These are phyloP conservation scores for Actinomucor elegans DNA, from an alignment of 371 early-diverging fungal genomes.

Conservation along the genomic window DNA sequence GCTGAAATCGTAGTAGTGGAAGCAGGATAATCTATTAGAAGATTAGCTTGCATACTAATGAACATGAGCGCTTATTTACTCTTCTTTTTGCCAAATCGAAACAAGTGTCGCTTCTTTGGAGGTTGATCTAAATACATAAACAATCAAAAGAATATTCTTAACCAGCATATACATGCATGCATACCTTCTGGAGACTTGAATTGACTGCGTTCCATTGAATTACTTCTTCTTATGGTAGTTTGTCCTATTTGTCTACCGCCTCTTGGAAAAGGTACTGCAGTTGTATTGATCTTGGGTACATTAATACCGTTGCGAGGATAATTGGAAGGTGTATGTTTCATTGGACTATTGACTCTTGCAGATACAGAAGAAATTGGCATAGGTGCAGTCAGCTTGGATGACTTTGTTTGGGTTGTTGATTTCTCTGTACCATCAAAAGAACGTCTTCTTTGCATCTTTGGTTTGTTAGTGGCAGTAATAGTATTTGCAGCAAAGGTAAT, in stretches of 20 bases:
- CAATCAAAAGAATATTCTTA: neutral
- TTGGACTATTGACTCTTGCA: constrained; percentile 23
- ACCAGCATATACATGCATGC: neutral
- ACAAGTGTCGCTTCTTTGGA: constrained; percentile 19
- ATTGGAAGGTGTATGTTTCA: constrained; percentile 1
- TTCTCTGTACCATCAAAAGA: constrained; percentile 30
- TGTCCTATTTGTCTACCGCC: constrained; percentile 39
- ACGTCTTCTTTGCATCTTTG: constrained; percentile 31
- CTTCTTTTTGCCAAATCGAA: constrained; percentile 41
- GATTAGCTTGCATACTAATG: too few species aligned
- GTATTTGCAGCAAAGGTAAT: constrained; percentile 1
- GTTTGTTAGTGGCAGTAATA: constrained; percentile 8
- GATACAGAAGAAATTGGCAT: constrained; percentile 21
- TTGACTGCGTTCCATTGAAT: constrained; percentile 20
- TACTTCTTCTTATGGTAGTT: constrained; percentile 14
- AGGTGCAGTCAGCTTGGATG: constrained; percentile 5
- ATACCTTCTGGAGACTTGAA: constrained; percentile 6
- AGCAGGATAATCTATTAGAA: constrained; percentile 7
- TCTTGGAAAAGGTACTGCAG: constrained; percentile 37
- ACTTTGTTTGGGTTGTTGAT: too few species aligned
- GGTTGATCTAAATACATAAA: constrained; percentile 14
- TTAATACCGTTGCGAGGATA: neutral
- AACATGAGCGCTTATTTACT: constrained; percentile 16
- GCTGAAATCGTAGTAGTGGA: neutral
- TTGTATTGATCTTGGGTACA: constrained; percentile 11